Conservation (phyloP, 1,284 basidiomycete species). For the Ganoderma sinense region DNA sequence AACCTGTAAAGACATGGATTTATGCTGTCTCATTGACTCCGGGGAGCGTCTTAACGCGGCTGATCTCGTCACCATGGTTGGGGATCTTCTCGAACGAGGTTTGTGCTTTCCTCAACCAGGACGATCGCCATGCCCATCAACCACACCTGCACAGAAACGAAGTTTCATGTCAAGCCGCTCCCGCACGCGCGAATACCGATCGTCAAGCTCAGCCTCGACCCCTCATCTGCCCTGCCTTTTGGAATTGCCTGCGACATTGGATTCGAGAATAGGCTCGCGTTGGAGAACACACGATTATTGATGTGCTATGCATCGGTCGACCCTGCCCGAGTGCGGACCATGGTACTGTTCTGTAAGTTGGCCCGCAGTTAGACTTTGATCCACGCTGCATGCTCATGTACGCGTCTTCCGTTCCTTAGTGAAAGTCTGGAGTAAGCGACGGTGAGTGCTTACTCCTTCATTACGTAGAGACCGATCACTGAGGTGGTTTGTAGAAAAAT, state of each 20-base stretch:
- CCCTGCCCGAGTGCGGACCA: constrained; percentile 90
- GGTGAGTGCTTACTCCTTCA: constrained; percentile 52
- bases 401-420: constrained; percentile 55
- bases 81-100: constrained; percentile 93
- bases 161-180: constrained; percentile 96
- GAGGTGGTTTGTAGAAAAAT: constrained; percentile 74
- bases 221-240: constrained; percentile 88
- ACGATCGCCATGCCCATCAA: constrained; percentile 18
- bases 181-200: constrained; percentile 98
- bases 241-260: constrained; percentile 98
- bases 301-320: constrained; percentile 99
- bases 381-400: constrained; percentile 5
- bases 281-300: constrained; percentile 96
- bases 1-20: constrained; percentile 86
- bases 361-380: neutral
- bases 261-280: constrained; percentile 95
- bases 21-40: constrained; percentile 95
- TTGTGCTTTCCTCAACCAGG: constrained; percentile 33
- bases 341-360: constrained; percentile 93
- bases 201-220: constrained; percentile 94
- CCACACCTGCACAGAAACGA: constrained; percentile 73
- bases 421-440: constrained; percentile 98
- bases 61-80: constrained; percentile 94
- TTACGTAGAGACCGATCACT: constrained; percentile 8
- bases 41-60: constrained; percentile 79